A percentile compares a stretch with the other conserved stretches of the same genome.
These are phyloP conservation scores for Lasiodiplodia sp. DNA, from an alignment of 2,329 filamentous ascomycete genomes.

Conservation along the genomic window DNA sequence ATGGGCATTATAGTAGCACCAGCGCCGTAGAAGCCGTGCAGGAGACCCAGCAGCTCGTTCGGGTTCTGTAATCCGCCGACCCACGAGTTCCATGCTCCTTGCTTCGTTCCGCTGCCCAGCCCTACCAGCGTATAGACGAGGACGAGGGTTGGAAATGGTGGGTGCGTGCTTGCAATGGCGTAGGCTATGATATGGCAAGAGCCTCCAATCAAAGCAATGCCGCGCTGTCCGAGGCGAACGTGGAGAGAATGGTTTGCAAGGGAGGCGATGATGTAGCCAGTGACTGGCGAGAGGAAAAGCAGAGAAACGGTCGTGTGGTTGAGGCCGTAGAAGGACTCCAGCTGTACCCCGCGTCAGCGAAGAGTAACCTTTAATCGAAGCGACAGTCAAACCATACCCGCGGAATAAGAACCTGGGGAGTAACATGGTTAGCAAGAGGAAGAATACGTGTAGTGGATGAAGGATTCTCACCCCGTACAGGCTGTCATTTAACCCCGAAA, in stretches of 20 bases:
- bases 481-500: slow-evolving; percentile 74
- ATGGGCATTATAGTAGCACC: slow-evolving; percentile 74
- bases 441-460: neutral
- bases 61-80: slow-evolving; percentile 75
- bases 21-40: slow-evolving; percentile 76
- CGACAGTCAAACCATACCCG: slow-evolving; percentile 47
- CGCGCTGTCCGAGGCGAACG: slow-evolving; percentile 69
- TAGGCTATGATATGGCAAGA: slow-evolving; percentile 69
- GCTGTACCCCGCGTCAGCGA: slow-evolving; percentile 43
- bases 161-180: slow-evolving; percentile 69
- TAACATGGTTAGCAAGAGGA: neutral
- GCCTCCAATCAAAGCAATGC: slow-evolving; percentile 72
- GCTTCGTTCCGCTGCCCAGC: slow-evolving; percentile 74
- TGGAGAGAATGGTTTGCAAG: slow-evolving; percentile 49
- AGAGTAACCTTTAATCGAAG: neutral
- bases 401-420: slow-evolving; percentile 53
- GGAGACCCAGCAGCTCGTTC: slow-evolving; percentile 75
- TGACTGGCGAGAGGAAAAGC: slow-evolving; percentile 69
- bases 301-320: slow-evolving; percentile 70
- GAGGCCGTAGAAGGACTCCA: slow-evolving; percentile 68
- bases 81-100: slow-evolving; percentile 67
- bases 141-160: slow-evolving; percentile 71
- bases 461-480: slow-evolving; percentile 63
- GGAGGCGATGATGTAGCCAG: slow-evolving; percentile 58
- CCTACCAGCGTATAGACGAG: slow-evolving; percentile 71